Evolutionary conservation across 257 asterid species (phyloP).

Genomic region (Fraxinus americana): DNA sequence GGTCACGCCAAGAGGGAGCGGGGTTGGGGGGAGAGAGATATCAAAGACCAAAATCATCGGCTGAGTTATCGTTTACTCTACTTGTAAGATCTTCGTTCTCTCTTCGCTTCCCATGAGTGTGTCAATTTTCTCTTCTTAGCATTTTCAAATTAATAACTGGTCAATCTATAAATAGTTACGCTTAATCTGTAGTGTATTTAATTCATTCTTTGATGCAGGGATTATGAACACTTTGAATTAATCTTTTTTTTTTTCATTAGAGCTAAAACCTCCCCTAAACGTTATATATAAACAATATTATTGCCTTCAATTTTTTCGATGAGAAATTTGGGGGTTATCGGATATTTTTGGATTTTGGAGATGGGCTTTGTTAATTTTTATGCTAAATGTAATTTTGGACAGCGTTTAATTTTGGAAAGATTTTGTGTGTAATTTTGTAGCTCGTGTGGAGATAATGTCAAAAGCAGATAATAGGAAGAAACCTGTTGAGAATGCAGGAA

Average conservation of each 20-base stretch:
- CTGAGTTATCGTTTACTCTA: slow-evolving; percentile 28
- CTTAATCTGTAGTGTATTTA: slow-evolving; percentile 1
- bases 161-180: not conserved
- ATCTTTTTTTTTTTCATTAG: slow-evolving; percentile 12
- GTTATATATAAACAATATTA: not conserved
- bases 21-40: slow-evolving; percentile 24
- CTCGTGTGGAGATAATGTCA: slow-evolving; percentile 55
- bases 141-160: not conserved
- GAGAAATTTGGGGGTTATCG: not conserved
- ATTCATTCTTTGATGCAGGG: slow-evolving; percentile 21
- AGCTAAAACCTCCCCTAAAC: too few species aligned
- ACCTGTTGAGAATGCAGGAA: slow-evolving; percentile 58
- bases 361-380: slow-evolving; percentile 3
- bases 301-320: slow-evolving; percentile 15
- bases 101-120: not conserved
- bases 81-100: slow-evolving; percentile 34
- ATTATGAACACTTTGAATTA: slow-evolving; percentile 32
- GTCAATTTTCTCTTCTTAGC: not conserved
- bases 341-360: slow-evolving; percentile 5
- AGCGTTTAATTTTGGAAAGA: slow-evolving; percentile 10
- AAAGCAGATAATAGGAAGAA: slow-evolving; percentile 67
- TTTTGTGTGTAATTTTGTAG: slow-evolving; percentile 35
- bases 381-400: slow-evolving; percentile 8
- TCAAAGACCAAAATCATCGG: slow-evolving; percentile 30
- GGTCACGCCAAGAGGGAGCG: slow-evolving; percentile 22